These are phyloP conservation scores for Fagus crenata DNA, from an alignment of 306 rosid species.

Conservation along the genomic window DNA sequence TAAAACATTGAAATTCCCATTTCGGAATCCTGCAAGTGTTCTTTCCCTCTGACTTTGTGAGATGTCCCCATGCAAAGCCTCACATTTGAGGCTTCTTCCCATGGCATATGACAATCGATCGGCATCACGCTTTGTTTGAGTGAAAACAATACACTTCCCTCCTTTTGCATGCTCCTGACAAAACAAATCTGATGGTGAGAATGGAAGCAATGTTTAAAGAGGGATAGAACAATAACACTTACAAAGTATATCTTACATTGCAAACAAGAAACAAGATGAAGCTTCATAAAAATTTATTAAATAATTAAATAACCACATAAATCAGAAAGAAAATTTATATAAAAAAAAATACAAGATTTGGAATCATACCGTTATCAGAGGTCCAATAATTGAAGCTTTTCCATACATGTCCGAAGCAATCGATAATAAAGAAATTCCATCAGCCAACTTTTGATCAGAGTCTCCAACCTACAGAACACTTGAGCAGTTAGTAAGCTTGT, in stretches of 20 bases:
- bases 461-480: conserved; percentile 82
- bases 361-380: conserved; percentile 66
- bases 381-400: conserved; percentile 75
- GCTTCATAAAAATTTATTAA: background rate
- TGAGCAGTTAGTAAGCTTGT: conserved; percentile 28
- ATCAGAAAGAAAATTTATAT: background rate
- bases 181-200: conserved; percentile 26
- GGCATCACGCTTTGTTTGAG: conserved; percentile 98
- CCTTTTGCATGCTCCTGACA: conserved; percentile 90
- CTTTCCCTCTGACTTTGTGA: conserved; percentile 90
- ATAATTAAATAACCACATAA: background rate
- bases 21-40: conserved; percentile 88
- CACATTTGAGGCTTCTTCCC: conserved; percentile 62
- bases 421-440: conserved; percentile 78
- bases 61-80: conserved; percentile 98
- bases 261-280: background rate
- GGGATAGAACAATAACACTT: conserved; percentile 4
- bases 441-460: conserved; percentile 95
- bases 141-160: conserved; percentile 94
- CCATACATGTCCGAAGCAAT: conserved; percentile 57
- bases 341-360: conserved; percentile 11
- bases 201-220: conserved; percentile 10
- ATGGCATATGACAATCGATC: conserved; percentile 79
- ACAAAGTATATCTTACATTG: background rate
- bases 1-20: conserved; percentile 75